phyloP scores from a whole-genome alignment of 2,329 filamentous ascomycete genomes.

The Spiromastix sp. region DNA sequence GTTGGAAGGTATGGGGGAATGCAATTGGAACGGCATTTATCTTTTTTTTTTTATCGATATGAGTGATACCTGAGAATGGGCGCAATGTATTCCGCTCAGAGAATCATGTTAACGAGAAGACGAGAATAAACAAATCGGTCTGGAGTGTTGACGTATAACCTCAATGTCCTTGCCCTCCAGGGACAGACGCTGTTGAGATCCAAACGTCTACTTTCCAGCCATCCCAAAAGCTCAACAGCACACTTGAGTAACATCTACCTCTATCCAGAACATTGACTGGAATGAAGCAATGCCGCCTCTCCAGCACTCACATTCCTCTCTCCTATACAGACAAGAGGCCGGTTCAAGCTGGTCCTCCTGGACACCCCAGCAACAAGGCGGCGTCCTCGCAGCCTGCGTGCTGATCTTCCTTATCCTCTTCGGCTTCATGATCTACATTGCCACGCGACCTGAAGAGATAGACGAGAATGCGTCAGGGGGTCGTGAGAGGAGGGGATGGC shows the following conservation, averaged over 20 bases:
- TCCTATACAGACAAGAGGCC: neutral
- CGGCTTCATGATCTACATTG: slow-evolving; percentile 10
- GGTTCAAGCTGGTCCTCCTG: slow-evolving; percentile 18
- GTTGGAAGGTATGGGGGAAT: neutral
- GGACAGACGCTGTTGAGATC: too few species aligned
- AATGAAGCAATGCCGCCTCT: slow-evolving; percentile 6
- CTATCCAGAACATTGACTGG: too few species aligned
- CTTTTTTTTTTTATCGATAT: too few species aligned
- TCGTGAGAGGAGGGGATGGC: neutral
- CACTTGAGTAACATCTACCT: neutral
- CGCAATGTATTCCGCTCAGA: too few species aligned
- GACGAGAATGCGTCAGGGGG: neutral
- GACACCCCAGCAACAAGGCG: slow-evolving; percentile 17
- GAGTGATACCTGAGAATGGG: too few species aligned
- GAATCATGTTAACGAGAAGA: too few species aligned
- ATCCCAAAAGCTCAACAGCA: neutral
- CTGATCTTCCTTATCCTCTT: slow-evolving; percentile 15
- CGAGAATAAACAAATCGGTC: too few species aligned
- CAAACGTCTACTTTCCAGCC: too few species aligned
- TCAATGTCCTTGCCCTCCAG: too few species aligned
- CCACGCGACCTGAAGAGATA: neutral
- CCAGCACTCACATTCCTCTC: neutral
- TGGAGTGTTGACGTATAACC: too few species aligned
- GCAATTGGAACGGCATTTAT: too few species aligned
- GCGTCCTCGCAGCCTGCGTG: slow-evolving; percentile 18